Percentiles rank a stretch among this genome's conserved stretches.
Conservation (phyloP, 176 grass and related monocot genomes). For the Oryza australiensis region DNA sequence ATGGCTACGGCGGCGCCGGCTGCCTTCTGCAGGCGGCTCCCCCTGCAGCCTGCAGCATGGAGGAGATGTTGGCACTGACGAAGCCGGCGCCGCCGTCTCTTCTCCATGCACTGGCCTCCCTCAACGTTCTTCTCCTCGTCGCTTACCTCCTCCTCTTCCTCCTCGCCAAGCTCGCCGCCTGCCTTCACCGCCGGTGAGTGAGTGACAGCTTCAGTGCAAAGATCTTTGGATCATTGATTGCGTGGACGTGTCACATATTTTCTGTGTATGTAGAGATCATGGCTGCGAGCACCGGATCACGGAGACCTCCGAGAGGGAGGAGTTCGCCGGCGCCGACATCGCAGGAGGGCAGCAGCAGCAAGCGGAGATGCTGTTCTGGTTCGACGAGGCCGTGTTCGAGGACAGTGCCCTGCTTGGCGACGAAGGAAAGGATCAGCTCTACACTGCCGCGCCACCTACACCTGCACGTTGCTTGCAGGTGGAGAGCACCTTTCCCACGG, state of each 20-base stretch:
- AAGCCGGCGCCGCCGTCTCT: constrained; percentile 41
- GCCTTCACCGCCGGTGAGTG: constrained; percentile 24
- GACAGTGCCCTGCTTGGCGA: constrained; percentile 49
- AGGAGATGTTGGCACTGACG: neutral
- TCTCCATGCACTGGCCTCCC: constrained; percentile 38
- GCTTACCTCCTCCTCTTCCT: constrained; percentile 60
- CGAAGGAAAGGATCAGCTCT: constrained; percentile 60
- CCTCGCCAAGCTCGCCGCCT: constrained; percentile 65
- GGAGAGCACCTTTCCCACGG: constrained; percentile 39
- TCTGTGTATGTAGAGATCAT: neutral
- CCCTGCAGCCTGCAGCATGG: neutral
- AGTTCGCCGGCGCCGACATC: neutral
- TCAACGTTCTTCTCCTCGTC: constrained; percentile 55
- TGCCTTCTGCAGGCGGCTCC: neutral
- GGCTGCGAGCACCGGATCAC: neutral
- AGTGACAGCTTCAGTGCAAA: neutral
- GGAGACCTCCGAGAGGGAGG: neutral
- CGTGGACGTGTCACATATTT: neutral
- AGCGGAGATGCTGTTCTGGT: constrained; percentile 54
- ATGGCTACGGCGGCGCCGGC: constrained; percentile 39
- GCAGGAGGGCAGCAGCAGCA: constrained; percentile 24
- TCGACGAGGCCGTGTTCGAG: constrained; percentile 60
- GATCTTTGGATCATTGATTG: neutral
- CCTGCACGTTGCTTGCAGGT: constrained; percentile 41
- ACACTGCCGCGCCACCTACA: neutral